Percentiles rank a stretch among this genome's conserved stretches.
Conservation (phyloP, 805 yeast species). For the Lipomyces sp. region DNA sequence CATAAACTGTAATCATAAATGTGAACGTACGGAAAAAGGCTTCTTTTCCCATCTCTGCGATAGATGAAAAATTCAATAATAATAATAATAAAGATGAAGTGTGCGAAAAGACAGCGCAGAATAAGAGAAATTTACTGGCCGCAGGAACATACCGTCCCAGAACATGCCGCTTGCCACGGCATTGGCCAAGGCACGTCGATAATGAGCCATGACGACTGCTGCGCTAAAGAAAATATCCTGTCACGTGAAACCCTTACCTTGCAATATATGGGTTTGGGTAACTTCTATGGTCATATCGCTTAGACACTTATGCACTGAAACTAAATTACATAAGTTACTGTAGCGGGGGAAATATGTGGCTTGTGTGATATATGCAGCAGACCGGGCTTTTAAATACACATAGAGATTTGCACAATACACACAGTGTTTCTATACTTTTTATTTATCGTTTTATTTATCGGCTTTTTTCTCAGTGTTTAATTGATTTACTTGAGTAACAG, state of each 20-base stretch:
- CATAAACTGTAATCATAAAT: background rate
- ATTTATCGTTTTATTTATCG: too few species aligned
- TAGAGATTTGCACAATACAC: too few species aligned
- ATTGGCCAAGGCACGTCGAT: background rate
- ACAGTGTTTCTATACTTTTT: too few species aligned
- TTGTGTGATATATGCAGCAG: background rate
- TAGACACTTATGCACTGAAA: too few species aligned
- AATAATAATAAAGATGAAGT: conserved; percentile 9
- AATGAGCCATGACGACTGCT: background rate
- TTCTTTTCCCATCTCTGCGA: conserved; percentile 35
- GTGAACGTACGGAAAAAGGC: conserved; percentile 41
- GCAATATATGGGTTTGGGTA: too few species aligned
- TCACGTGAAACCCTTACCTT: background rate
- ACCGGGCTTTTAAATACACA: too few species aligned
- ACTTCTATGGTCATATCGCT: background rate
- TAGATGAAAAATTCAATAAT: background rate
- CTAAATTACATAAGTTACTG: too few species aligned
- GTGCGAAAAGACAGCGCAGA: background rate
- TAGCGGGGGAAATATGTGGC: too few species aligned
- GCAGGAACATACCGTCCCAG: too few species aligned
- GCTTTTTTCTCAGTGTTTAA: too few species aligned
- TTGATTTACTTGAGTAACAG: too few species aligned
- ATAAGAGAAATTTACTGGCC: background rate
- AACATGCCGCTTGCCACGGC: background rate
- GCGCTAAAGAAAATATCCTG: background rate